Evolutionary conservation across 305 asterid species (phyloP).

Genomic region (Stenogyne calaminthoides): DNA sequence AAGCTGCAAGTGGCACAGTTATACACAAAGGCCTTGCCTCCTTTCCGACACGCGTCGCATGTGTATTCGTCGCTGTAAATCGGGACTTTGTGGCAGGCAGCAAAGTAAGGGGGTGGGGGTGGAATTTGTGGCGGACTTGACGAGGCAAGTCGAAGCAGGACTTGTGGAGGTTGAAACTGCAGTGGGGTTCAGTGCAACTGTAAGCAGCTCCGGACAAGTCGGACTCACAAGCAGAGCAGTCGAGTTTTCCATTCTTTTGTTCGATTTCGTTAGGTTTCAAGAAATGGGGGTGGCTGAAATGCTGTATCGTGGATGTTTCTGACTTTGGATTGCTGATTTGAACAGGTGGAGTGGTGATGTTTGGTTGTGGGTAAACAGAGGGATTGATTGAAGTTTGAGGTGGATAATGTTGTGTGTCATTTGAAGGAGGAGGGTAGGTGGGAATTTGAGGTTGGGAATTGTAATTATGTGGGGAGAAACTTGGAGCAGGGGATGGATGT

Average conservation of each 20-base stretch:
- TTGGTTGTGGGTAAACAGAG: no score
- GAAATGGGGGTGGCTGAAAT: constrained; percentile 66
- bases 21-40: constrained; percentile 54
- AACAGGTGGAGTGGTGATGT: not conserved
- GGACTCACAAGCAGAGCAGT: constrained; percentile 58
- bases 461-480: not conserved
- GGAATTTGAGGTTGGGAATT: constrained; percentile 26
- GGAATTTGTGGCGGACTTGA: constrained; percentile 54
- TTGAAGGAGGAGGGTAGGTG: no score
- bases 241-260: constrained; percentile 17
- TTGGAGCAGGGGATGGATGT: not conserved
- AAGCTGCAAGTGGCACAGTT: constrained; percentile 41
- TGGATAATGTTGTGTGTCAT: no score
- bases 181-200: constrained; percentile 49
- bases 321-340: not conserved
- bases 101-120: constrained; percentile 56
- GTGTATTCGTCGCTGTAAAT: no score
- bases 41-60: constrained; percentile 63
- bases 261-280: constrained; percentile 35
- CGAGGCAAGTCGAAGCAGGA: constrained; percentile 57
- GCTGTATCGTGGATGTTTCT: constrained; percentile 4
- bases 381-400: no score
- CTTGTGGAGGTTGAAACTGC: constrained; percentile 65
- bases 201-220: constrained; percentile 41
- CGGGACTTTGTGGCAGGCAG: constrained; percentile 42